These are phyloP conservation scores for Leonotis leonurus DNA, from an alignment of 257 asterid genomes.

Conservation along the genomic window DNA sequence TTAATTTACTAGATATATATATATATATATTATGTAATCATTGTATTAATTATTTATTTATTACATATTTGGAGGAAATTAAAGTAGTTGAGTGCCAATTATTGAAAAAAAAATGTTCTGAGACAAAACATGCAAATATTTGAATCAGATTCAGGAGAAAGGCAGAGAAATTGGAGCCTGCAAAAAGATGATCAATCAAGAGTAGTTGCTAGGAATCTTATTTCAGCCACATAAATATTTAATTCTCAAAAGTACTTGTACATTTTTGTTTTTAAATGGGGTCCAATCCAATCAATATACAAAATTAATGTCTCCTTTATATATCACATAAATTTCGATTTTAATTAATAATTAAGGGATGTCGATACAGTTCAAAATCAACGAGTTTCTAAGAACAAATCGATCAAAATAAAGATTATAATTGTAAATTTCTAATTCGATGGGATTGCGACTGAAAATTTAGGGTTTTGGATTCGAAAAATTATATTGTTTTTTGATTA, in stretches of 20 bases:
- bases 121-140: not conserved
- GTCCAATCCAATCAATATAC: slow-evolving; percentile 19
- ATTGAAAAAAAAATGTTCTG: not conserved
- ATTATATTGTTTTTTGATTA: no score
- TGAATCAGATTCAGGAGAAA: slow-evolving; percentile 22
- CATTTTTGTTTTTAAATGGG: slow-evolving; percentile 11
- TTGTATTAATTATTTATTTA: not conserved
- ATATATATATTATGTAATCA: no score
- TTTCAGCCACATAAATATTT: slow-evolving; percentile 13
- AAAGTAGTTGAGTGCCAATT: not conserved
- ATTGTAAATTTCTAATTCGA: no score
- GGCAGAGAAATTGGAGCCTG: slow-evolving; percentile 12
- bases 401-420: no score
- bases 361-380: no score
- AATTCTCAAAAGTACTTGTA: slow-evolving; percentile 15
- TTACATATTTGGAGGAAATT: not conserved
- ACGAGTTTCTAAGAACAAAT: no score
- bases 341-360: no score
- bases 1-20: no score
- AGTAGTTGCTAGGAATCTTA: not conserved
- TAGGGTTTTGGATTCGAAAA: not conserved
- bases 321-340: no score
- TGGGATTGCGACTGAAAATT: no score
- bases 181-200: slow-evolving; percentile 30
- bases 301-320: no score